A percentile compares a stretch with the other conserved stretches of the same genome.
These are phyloP conservation scores for Oenanthe sinensis DNA, from an alignment of 129 eudicot species.

Conservation along the genomic window DNA sequence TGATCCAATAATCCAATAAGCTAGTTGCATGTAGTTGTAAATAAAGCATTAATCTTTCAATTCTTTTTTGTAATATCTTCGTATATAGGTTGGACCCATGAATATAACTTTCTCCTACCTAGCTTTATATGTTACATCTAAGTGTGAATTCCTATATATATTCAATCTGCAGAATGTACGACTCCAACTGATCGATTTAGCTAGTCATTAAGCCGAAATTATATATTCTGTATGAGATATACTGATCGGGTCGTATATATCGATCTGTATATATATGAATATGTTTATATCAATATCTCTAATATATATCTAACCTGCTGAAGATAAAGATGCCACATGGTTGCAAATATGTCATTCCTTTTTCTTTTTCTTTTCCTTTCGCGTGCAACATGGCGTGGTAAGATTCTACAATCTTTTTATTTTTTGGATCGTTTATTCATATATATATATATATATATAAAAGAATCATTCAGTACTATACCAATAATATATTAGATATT, in stretches of 20 bases:
- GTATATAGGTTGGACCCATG: constrained; percentile 18
- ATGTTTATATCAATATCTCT: background rate
- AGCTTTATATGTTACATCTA: background rate
- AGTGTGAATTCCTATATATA: too few relatives aligned
- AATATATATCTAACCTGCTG: constrained; percentile 23
- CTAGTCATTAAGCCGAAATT: background rate
- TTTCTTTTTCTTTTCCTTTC: constrained; percentile 41
- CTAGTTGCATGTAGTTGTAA: constrained; percentile 19
- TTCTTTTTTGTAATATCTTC: background rate
- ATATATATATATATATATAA: too few relatives aligned
- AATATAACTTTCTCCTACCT: background rate
- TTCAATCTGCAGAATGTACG: background rate
- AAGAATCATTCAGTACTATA: background rate
- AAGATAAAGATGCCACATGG: constrained; percentile 46
- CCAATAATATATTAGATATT: background rate
- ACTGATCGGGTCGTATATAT: background rate
- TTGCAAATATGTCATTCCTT: constrained; percentile 47
- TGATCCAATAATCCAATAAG: constrained; percentile 13
- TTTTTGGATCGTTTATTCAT: constrained; percentile 20
- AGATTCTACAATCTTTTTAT: constrained; percentile 37
- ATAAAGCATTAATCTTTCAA: background rate
- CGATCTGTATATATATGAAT: background rate
- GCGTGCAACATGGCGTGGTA: constrained; percentile 48
- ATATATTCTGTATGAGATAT: background rate
- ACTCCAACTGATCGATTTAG: too few relatives aligned